Evolutionary conservation across 306 rosid genomes (phyloP), one percentile per base, ranked within the genome.

Genomic region (Erythrophleum fordii): DNA sequence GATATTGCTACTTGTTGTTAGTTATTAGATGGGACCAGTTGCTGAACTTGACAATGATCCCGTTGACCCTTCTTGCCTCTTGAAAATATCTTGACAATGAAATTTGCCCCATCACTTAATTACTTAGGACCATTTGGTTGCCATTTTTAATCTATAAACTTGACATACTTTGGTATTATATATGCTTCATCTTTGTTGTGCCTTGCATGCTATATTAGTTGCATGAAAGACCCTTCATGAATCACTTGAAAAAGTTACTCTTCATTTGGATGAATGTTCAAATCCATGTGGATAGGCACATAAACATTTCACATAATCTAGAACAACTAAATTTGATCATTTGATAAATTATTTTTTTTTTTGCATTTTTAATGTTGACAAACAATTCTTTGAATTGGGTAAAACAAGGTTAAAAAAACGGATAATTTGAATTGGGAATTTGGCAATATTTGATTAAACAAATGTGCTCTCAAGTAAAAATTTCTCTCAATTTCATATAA

Each of bases 41-140:
- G 80, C 69, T 72, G 45, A 37, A 55, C 73, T 67, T 60, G 45
- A 51, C 64, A 81, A 22, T 58, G 68, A 81, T 85, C 77, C 46
- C 51, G 53, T 26, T 76, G 79, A 44, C 16, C 58, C 73, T 70
- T 61, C 17, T 67, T 16, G 5, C 0, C 20, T 2, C 41, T 29
- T 61, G 68, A 61, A 61, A 11, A 12, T 28, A 8, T 71, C 39
- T 67, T 49, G 58, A 72, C n/a, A 74, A 28, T 28, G 48, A 37
- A 66, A 73, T 77, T 65, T 77, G 85, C 77, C 74, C 76, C 78
- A 11, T 65, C 49, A 58, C 64, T 49, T 52, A 52, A 44, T 76
- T 51, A 28, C 25, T 62, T 26, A 18, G 42, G 14, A 16, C 80
- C 45, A 17, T 18, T 20, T 44, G 26, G 18, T 34, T 25, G 4